These are phyloP conservation scores for Talaromyces ruber DNA, from an alignment of 495 filamentous ascomycete species.

Conservation along the genomic window DNA sequence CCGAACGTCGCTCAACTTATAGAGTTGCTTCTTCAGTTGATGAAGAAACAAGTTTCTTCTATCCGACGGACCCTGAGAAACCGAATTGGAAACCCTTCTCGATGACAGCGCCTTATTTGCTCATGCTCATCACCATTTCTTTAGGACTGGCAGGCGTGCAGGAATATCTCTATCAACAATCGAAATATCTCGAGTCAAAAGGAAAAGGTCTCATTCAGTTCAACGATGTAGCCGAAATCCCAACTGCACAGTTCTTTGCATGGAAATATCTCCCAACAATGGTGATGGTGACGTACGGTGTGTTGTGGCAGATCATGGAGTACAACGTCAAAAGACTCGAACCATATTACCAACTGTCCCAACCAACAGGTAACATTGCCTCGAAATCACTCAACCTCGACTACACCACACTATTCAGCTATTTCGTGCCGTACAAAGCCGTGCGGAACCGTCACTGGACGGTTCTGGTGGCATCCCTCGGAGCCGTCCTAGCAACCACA, in stretches of 20 bases:
- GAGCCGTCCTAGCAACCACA: slow-evolving; percentile 53
- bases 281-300: slow-evolving; percentile 60
- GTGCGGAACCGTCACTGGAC: slow-evolving; percentile 53
- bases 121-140: slow-evolving; percentile 47
- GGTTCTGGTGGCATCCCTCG: slow-evolving; percentile 52
- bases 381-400: slow-evolving; percentile 64
- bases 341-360: slow-evolving; percentile 66
- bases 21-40: neutral
- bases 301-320: slow-evolving; percentile 67
- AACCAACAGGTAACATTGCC: slow-evolving; percentile 49
- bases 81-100: slow-evolving; percentile 67
- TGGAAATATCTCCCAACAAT: slow-evolving; percentile 68
- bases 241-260: slow-evolving; percentile 47
- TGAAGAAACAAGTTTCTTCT: slow-evolving; percentile 33
- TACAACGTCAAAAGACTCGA: slow-evolving; percentile 68
- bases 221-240: slow-evolving; percentile 39
- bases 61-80: slow-evolving; percentile 36
- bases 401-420: slow-evolving; percentile 57
- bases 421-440: slow-evolving; percentile 54
- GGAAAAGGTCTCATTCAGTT: slow-evolving; percentile 40
- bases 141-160: slow-evolving; percentile 43
- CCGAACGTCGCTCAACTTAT: neutral
- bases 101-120: slow-evolving; percentile 58
- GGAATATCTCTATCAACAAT: slow-evolving; percentile 55
- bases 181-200: slow-evolving; percentile 16